These are phyloP conservation scores for Tricholoma hemisulphureum DNA, from an alignment of 768 basidiomycete genomes.

Conservation along the genomic window DNA sequence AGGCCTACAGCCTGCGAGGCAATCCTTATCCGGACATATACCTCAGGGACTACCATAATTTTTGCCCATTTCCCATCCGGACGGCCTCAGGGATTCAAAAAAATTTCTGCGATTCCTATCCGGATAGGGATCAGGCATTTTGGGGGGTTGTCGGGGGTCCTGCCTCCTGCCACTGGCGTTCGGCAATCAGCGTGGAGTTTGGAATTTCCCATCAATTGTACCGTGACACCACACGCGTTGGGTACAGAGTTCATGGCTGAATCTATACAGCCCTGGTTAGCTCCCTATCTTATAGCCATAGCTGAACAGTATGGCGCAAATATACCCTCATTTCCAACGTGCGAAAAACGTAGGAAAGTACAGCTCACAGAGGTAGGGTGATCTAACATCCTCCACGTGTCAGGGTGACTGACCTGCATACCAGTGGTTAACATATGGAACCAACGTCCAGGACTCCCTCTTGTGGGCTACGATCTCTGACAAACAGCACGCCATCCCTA, in stretches of 20 bases:
- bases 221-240: too few relatives aligned
- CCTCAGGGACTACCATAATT: neutral
- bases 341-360: conserved; percentile 45
- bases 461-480: conserved; percentile 70
- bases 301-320: conserved; percentile 54
- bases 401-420: conserved; percentile 2
- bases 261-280: conserved; percentile 54
- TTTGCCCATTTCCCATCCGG: neutral
- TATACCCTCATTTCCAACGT: conserved; percentile 31
- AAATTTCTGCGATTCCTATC: neutral
- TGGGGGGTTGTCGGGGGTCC: neutral
- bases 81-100: neutral
- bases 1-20: neutral
- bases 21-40: neutral
- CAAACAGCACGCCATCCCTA: conserved; percentile 46
- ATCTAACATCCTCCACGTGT: neutral
- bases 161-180: too few relatives aligned
- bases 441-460: conserved; percentile 34
- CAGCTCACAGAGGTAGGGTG: conserved; percentile 57
- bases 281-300: conserved; percentile 45
- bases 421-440: conserved; percentile 57
- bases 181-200: too few relatives aligned
- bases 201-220: too few relatives aligned
- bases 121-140: neutral
- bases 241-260: conserved; percentile 38